Percentiles rank a stretch among this genome's conserved stretches.
Evolutionary conservation across 2,329 filamentous ascomycete genomes (phyloP).

Genomic region (Lachnellula cervina): DNA sequence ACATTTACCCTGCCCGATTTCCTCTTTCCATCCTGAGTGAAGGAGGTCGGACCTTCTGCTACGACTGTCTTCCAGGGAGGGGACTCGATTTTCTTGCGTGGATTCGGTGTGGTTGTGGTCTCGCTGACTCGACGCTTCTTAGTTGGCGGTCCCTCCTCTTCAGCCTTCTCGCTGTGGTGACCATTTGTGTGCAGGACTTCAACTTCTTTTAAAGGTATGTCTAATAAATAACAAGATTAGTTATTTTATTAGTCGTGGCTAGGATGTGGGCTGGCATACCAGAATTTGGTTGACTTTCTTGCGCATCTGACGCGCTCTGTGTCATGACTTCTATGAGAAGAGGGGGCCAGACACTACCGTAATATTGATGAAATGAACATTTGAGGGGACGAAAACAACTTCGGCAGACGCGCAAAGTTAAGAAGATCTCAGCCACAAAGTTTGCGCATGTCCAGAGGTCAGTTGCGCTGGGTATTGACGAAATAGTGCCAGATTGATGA

Average conservation of each 20-base stretch:
- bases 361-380: slow-evolving; percentile 55
- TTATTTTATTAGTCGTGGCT: neutral
- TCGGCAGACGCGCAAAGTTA: slow-evolving; percentile 46
- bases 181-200: slow-evolving; percentile 29
- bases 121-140: slow-evolving; percentile 63
- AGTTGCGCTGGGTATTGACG: slow-evolving; percentile 35
- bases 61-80: slow-evolving; percentile 89
- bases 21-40: slow-evolving; percentile 66
- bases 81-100: slow-evolving; percentile 56
- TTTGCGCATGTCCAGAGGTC: slow-evolving; percentile 53
- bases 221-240: slow-evolving; percentile 16
- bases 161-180: slow-evolving; percentile 24
- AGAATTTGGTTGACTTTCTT: slow-evolving; percentile 28
- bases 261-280: slow-evolving; percentile 18
- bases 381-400: slow-evolving; percentile 49
- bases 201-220: slow-evolving; percentile 20
- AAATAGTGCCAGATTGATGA: slow-evolving; percentile 34
- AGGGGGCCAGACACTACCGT: slow-evolving; percentile 37
- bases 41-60: slow-evolving; percentile 83
- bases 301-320: slow-evolving; percentile 31
- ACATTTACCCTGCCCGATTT: slow-evolving; percentile 61
- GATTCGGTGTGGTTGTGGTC: slow-evolving; percentile 40
- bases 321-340: slow-evolving; percentile 30
- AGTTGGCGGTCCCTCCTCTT: slow-evolving; percentile 46
- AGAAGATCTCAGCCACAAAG: slow-evolving; percentile 41